Conservation (phyloP, 495 filamentous ascomycete species). For the Penicillium pancosmium region DNA sequence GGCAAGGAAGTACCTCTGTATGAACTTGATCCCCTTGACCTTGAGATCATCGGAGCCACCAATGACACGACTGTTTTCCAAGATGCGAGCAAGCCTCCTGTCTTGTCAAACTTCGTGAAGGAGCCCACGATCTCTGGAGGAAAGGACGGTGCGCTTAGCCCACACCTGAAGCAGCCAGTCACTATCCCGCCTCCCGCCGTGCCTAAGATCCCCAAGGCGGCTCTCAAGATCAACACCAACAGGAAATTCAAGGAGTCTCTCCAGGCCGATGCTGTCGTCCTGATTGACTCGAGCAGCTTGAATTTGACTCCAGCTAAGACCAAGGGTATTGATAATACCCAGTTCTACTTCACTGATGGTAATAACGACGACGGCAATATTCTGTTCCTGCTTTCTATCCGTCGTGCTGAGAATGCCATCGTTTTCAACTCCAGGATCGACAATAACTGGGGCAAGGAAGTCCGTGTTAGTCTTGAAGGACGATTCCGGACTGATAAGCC, state of each 20-base stretch:
- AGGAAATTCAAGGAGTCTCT: slow-evolving; percentile 8
- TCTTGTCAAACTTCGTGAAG: slow-evolving; percentile 11
- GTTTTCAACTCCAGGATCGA: slow-evolving; percentile 8
- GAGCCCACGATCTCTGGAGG: slow-evolving; percentile 14
- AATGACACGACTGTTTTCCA: slow-evolving; percentile 11
- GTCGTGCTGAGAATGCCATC: slow-evolving; percentile 11
- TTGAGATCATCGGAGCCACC: slow-evolving; percentile 16
- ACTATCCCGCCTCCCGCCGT: background rate
- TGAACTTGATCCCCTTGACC: slow-evolving; percentile 8
- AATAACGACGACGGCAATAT: slow-evolving; percentile 3
- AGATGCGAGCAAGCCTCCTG: slow-evolving; percentile 9
- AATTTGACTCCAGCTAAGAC: slow-evolving; percentile 5
- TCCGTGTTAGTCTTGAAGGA: slow-evolving; percentile 2
- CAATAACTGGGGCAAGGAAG: slow-evolving; percentile 13
- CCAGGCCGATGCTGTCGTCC: slow-evolving; percentile 4
- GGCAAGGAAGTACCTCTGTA: slow-evolving; percentile 9
- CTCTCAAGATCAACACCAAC: background rate
- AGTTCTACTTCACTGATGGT: slow-evolving; percentile 1
- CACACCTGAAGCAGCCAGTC: slow-evolving; percentile 10
- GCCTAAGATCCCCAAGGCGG: slow-evolving; percentile 5
- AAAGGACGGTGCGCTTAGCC: slow-evolving; percentile 11
- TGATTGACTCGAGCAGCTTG: slow-evolving; percentile 9
- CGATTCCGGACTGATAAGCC: slow-evolving; percentile 7
- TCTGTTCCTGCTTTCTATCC: slow-evolving; percentile 13
- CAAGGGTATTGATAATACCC: slow-evolving; percentile 13